These are phyloP conservation scores for Myriosclerotinia duriaeana DNA, from an alignment of 2,329 filamentous ascomycete genomes.

Conservation along the genomic window DNA sequence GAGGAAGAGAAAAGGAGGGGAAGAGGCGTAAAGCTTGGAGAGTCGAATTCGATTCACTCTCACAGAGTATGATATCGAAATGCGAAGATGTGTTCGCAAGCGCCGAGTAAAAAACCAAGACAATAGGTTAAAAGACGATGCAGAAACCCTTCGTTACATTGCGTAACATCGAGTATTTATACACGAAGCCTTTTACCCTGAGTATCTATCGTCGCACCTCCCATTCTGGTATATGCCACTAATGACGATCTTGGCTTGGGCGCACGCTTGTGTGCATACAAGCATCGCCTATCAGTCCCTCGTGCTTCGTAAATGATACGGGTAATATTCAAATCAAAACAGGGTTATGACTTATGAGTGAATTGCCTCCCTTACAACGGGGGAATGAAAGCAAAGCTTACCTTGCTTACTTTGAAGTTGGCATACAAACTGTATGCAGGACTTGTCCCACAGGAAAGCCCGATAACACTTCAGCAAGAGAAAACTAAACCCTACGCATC, in stretches of 20 bases:
- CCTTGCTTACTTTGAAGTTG: neutral
- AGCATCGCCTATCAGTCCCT: constrained; percentile 1
- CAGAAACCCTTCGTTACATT: neutral
- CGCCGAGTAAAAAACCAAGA: neutral
- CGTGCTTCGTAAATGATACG: constrained; percentile 14
- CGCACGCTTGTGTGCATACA: neutral
- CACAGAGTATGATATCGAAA: constrained; percentile 8
- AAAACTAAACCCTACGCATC: constrained; percentile 10
- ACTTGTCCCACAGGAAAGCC: neutral
- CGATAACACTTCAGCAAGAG: neutral
- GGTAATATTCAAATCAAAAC: neutral
- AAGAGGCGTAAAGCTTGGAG: neutral
- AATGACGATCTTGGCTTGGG: neutral
- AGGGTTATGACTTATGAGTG: neutral
- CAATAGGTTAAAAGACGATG: neutral
- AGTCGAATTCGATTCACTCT: constrained; percentile 15
- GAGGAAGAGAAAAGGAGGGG: neutral
- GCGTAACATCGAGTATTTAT: constrained; percentile 16
- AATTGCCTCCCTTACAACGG: neutral
- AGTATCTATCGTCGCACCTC: constrained; percentile 6
- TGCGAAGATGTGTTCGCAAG: neutral
- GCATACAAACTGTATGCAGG: too few relatives aligned
- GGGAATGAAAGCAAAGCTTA: constrained; percentile 3
- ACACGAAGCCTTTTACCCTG: neutral
- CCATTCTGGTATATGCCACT: constrained; percentile 2